phyloP scores from a whole-genome alignment of 805 yeast genomes.

The Metschnikowia chrysomelidarum region DNA sequence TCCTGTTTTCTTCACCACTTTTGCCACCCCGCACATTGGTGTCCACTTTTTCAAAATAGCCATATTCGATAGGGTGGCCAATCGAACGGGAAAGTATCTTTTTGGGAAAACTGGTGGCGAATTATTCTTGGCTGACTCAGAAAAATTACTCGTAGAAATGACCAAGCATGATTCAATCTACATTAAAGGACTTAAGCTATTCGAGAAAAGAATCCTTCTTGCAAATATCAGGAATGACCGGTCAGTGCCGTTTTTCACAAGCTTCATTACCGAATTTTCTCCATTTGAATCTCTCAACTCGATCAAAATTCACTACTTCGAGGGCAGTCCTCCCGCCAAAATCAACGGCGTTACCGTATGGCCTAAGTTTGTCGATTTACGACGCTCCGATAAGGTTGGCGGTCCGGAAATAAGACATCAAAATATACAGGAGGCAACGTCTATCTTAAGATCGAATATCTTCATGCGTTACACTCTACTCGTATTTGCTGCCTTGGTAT shows the following conservation, averaged over 20 bases:
- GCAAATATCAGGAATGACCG: constrained; percentile 83
- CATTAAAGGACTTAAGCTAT: constrained; percentile 52
- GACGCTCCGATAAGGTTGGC: constrained; percentile 23
- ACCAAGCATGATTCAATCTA: constrained; percentile 52
- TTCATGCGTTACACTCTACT: constrained; percentile 25
- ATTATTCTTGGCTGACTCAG: constrained; percentile 37
- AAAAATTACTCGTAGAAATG: constrained; percentile 48
- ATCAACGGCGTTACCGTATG: constrained; percentile 37
- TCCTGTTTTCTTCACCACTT: constrained; percentile 56
- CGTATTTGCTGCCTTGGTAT: constrained; percentile 23
- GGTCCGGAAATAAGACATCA: constrained; percentile 15
- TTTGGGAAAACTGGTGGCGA: constrained; percentile 40
- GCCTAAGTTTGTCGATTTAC: constrained; percentile 55
- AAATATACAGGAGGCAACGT: constrained; percentile 40
- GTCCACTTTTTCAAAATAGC: constrained; percentile 35
- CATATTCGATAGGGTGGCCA: constrained; percentile 33
- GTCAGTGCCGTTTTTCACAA: constrained; percentile 83
- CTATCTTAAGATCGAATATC: constrained; percentile 31
- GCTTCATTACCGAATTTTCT: constrained; percentile 68
- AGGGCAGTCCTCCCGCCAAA: constrained; percentile 40
- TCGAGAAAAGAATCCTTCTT: constrained; percentile 55
- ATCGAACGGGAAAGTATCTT: constrained; percentile 30
- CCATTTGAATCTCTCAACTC: constrained; percentile 65
- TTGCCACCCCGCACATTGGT: constrained; percentile 64
- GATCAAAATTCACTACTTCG: constrained; percentile 47